phyloP scores from a whole-genome alignment of 2,329 filamentous ascomycete species.

The Arthrocladium fulminans region DNA sequence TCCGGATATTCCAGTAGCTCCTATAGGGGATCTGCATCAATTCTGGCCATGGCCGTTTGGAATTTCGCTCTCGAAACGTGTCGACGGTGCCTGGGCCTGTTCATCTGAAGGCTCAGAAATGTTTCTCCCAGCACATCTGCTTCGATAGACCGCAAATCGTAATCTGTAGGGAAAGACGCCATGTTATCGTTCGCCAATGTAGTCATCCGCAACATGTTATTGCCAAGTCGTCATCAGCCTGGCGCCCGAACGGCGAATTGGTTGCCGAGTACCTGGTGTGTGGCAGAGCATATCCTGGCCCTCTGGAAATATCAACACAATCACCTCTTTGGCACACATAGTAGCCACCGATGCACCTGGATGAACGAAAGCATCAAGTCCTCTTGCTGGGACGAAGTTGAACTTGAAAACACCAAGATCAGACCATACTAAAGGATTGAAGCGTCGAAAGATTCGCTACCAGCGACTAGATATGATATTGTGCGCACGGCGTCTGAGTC shows the following conservation, averaged over 20 bases:
- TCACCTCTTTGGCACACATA: conserved; percentile 4
- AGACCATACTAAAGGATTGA: too few species aligned
- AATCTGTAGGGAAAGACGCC: conserved; percentile 9
- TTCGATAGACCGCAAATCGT: conserved; percentile 25
- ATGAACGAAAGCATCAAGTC: too few species aligned
- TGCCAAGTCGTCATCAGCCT: conserved; percentile 39
- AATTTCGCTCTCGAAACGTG: conserved; percentile 29
- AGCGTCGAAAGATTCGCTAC: too few species aligned
- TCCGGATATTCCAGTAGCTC: conserved; percentile 37
- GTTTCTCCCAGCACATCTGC: conserved; percentile 27
- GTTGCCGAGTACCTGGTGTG: background rate
- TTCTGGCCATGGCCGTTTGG: conserved; percentile 24
- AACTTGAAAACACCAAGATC: too few species aligned
- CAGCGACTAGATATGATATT: too few species aligned
- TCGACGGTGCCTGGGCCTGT: conserved; percentile 22
- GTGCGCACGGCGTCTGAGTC: too few species aligned
- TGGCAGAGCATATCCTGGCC: background rate
- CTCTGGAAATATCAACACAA: conserved; percentile 6
- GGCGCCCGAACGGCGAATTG: conserved; percentile 23
- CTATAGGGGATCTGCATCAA: conserved; percentile 34
- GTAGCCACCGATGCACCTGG: too few species aligned
- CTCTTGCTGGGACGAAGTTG: too few species aligned
- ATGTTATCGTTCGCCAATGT: conserved; percentile 12
- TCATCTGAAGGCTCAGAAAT: conserved; percentile 26
- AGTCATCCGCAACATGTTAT: conserved; percentile 37